These are phyloP conservation scores for Globisporangium abappressorium DNA, from an alignment of 352 stramenopile species.

Conservation along the genomic window DNA sequence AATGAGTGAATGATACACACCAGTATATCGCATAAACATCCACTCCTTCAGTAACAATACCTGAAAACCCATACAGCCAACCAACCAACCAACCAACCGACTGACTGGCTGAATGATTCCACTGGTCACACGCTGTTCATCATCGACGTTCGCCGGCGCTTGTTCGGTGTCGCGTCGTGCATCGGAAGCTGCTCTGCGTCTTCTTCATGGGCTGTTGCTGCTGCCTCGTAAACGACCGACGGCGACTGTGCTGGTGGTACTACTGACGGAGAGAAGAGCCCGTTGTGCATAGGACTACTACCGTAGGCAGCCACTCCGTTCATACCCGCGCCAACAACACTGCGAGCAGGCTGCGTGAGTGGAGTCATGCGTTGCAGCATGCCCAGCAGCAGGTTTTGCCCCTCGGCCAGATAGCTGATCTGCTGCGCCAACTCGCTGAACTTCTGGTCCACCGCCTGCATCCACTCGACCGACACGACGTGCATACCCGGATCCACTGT, in stretches of 20 bases:
- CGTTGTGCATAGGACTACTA: neutral
- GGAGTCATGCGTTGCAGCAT: constrained; percentile 16
- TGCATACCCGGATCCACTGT: neutral
- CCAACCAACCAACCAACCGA: too few relatives aligned
- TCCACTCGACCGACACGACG: constrained; percentile 12
- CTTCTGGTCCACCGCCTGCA: constrained; percentile 8
- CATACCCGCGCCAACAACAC: neutral
- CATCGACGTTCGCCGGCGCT: constrained; percentile 6
- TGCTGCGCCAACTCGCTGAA: constrained; percentile 14
- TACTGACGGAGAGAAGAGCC: neutral
- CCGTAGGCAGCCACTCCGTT: neutral
- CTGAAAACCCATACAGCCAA: neutral
- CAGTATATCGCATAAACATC: neutral
- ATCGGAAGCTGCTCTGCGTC: neutral
- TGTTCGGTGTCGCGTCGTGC: neutral
- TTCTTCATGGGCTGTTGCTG: neutral
- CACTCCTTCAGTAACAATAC: neutral
- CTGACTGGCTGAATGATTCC: neutral
- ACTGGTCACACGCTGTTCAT: neutral
- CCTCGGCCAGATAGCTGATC: constrained; percentile 8
- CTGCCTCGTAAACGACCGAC: neutral
- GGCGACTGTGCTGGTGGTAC: neutral
- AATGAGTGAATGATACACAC: neutral
- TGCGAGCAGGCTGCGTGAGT: neutral
- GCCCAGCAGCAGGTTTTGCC: constrained; percentile 15